phyloP scores from a whole-genome alignment of 2,329 filamentous ascomycete species.

The Aspergillus sp. region DNA sequence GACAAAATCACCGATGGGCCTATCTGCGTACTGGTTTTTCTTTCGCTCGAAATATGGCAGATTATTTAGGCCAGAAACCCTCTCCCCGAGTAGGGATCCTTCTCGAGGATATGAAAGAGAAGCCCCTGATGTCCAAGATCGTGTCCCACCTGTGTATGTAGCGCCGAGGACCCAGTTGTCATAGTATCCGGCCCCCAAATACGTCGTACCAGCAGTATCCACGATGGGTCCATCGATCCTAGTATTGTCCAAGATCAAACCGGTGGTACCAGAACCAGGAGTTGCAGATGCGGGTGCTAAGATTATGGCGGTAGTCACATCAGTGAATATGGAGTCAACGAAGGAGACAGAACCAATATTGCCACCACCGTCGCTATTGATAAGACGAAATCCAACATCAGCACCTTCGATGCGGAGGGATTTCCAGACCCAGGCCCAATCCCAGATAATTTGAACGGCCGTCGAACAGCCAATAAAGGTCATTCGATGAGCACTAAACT shows the following conservation, averaged over 20 bases:
- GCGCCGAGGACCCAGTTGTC: constrained; percentile 3
- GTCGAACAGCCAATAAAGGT: constrained; percentile 52
- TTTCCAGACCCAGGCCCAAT: constrained; percentile 57
- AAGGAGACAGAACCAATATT: constrained; percentile 55
- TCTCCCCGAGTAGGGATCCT: neutral
- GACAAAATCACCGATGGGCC: constrained; percentile 1
- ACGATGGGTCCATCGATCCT: constrained; percentile 4
- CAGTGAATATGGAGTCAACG: constrained; percentile 46
- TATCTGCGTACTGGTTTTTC: constrained; percentile 3
- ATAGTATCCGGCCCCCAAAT: neutral
- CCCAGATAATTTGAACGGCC: constrained; percentile 56
- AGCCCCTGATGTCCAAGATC: neutral
- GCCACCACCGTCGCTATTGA: constrained; percentile 45
- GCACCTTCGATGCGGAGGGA: constrained; percentile 46
- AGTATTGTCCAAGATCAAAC: constrained; percentile 5
- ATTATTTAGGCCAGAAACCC: neutral
- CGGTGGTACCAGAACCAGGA: constrained; percentile 4
- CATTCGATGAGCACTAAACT: constrained; percentile 58
- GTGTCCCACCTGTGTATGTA: neutral
- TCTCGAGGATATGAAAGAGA: neutral
- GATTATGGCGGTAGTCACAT: constrained; percentile 1
- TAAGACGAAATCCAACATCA: constrained; percentile 39
- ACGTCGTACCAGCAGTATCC: neutral
- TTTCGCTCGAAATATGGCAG: constrained; percentile 5
- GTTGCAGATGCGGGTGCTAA: neutral